Evolutionary conservation across 1,284 basidiomycete species (phyloP), one percentile per base, ranked within the genome.

Genomic region (Cutaneotrichosporon dermatis): DNA sequence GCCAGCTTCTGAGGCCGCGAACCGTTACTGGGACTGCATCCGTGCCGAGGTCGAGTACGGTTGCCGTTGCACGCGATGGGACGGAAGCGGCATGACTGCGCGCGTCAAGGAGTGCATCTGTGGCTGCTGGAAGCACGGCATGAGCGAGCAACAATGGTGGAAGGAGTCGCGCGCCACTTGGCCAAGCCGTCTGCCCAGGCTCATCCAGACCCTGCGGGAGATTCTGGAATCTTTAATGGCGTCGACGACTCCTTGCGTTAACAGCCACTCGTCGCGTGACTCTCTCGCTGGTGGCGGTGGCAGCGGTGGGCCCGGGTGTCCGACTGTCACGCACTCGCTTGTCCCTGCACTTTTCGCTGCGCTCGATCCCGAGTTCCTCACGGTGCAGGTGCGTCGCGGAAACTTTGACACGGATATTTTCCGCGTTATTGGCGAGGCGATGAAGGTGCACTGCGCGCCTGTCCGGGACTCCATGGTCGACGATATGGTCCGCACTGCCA

Each of bases 401-500:
- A 80, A 88, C n/a, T 89, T 92, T 70, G 89, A 93, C 43, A 82
- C 85, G 10, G 85, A 85, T n/a, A 82, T 95, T 46, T 91, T 95
- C 77, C 76, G 82, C 49, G 85, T 86, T 58, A 86, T 95, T 65
- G 92, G 89, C 13, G 81, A 84, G 62, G 88, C 89, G 12, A 83
- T 96, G 66, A 92, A 93, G 78, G 85, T 86, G 46, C 92, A 96
- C 72, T 95, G 93, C 66, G 92, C 93, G 4, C 92, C 92, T 9
- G 93, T 94, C 85, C 83, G 92, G 41, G 92, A 96, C 78, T 82
- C 82, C 10, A 84, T 86, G 57, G 87, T 96, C 46, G 89, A 93
- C 72, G 82, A 83, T 54, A 92, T 96, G 89, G 86, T 94, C 34
- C 80, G 81, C 56, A 82, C 84, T 12, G 88, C 88, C 6, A 57